These are phyloP conservation scores for Tuber microsphaerosporum DNA, from an alignment of 495 filamentous ascomycete species.

Conservation along the genomic window DNA sequence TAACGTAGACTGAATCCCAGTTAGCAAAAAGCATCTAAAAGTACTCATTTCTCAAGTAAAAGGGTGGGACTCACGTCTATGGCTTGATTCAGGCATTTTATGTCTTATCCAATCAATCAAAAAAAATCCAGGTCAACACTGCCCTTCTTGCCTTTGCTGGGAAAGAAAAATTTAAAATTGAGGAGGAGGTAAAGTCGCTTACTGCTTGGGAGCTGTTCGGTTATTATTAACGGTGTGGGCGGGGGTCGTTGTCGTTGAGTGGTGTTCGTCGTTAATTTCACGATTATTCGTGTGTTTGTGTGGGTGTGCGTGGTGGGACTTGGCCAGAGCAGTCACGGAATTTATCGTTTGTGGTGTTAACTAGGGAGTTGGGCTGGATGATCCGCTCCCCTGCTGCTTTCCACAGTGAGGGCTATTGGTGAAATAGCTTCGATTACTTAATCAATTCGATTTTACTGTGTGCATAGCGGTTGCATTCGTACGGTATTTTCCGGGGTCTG, in stretches of 20 bases:
- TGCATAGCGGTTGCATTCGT: neutral
- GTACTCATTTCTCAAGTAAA: neutral
- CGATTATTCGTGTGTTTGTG: neutral
- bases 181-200: conserved; percentile 13
- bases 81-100: conserved; percentile 39
- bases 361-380: no score
- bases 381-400: neutral
- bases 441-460: neutral
- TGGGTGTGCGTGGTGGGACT: conserved; percentile 7
- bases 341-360: neutral
- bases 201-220: conserved; percentile 10
- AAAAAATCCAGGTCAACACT: conserved; percentile 8
- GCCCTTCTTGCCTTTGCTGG: neutral
- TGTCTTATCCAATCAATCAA: conserved; percentile 9
- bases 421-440: neutral
- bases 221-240: conserved; percentile 8
- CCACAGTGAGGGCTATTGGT: neutral
- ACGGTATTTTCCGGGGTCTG: neutral
- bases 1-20: conserved; percentile 31
- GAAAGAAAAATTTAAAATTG: neutral
- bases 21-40: conserved; percentile 18
- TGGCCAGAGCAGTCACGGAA: neutral
- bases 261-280: conserved; percentile 4
- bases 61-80: conserved; percentile 33
- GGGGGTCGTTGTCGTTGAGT: conserved; percentile 20